Percentiles rank a stretch among this genome's conserved stretches.
Conservation (phyloP, 2,329 filamentous ascomycete genomes). For the Stachybotrys chartarum region DNA sequence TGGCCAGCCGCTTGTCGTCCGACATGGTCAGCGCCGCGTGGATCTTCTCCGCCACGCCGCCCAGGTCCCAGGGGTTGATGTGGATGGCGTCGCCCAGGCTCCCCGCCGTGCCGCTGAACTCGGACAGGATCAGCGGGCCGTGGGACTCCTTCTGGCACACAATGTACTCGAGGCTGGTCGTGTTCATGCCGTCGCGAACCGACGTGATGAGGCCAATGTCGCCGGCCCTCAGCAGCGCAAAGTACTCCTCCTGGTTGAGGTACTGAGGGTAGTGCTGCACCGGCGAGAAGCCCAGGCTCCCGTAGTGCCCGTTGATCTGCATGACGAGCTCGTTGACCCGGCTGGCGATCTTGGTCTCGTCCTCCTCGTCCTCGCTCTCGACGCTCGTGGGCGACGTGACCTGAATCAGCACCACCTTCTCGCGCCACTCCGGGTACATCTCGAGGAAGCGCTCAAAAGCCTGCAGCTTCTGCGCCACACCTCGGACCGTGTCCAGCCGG, state of each 20-base stretch:
- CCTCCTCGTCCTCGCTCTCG: slow-evolving; percentile 69
- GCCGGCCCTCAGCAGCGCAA: slow-evolving; percentile 81
- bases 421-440: slow-evolving; percentile 83
- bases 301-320: slow-evolving; percentile 85
- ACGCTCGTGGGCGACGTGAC: slow-evolving; percentile 83
- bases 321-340: slow-evolving; percentile 87
- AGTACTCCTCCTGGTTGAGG: slow-evolving; percentile 83
- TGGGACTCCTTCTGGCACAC: slow-evolving; percentile 83
- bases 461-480: slow-evolving; percentile 92
- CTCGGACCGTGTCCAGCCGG: slow-evolving; percentile 84
- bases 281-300: slow-evolving; percentile 80
- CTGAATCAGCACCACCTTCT: slow-evolving; percentile 88
- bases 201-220: slow-evolving; percentile 94
- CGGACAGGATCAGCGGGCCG: slow-evolving; percentile 86
- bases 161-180: slow-evolving; percentile 90
- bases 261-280: slow-evolving; percentile 96
- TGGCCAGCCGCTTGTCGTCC: slow-evolving; percentile 53
- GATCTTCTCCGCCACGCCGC: slow-evolving; percentile 76
- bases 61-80: slow-evolving; percentile 94
- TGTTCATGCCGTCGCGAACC: slow-evolving; percentile 96
- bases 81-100: slow-evolving; percentile 81
- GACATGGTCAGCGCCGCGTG: slow-evolving; percentile 75
- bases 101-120: slow-evolving; percentile 91
- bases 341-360: slow-evolving; percentile 74
- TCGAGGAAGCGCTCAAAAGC: slow-evolving; percentile 91